Base-by-base conservation (phyloP, 805 yeast genomes). In the Wickerhamiella spandovensis region DNA sequence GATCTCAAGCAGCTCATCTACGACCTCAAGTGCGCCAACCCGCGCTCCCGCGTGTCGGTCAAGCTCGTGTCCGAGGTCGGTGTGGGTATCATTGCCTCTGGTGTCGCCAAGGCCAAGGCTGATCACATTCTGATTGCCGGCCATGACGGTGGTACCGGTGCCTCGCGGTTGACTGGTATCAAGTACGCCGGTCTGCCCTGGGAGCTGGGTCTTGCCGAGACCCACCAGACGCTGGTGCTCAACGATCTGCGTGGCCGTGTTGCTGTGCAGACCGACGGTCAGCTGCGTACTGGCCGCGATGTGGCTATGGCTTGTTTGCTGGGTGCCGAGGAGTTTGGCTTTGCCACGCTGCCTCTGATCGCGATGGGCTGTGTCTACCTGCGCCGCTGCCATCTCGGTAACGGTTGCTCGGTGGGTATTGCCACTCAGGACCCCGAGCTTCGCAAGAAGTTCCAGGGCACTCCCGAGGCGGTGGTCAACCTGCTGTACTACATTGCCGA, bases 71-170 rank as follows among this genome's bases (percentile, higher is more conserved):
- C 95, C 24, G 98, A 90, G 70, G 97, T 92, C 53, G 98, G 98
- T 72, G 97, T 90, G 49, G 98, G 98, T 73, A 88, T 92, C 64
- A 90, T 92, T 65, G 97, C 97, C 24, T 87, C 97, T 43, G 98
- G 98, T 77, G 98, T 90, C 25, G 97, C 97, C 53, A 90, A 90
- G 72, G 98, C 98, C 18, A 94, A 92, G 65, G 96, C 97, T 13
- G 97, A 92, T 65, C 95, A 90, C 65, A 84, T 90, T 62, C 76
- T 90, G 64, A 85, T 90, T 56, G 85, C 96, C 53, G 97, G 97
- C 62, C 97, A 94, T 64, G 97, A 90, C 69, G 98, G 98, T 78
- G 98, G 98, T 73, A 90, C 98, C 52, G 98, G 98, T 81, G 98
- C 98, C 53, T 90, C 96, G 53, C 79, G 94, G 67, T 86, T 94